Conservation (phyloP, 768 basidiomycete genomes). For the Albatrellus ellisii region DNA sequence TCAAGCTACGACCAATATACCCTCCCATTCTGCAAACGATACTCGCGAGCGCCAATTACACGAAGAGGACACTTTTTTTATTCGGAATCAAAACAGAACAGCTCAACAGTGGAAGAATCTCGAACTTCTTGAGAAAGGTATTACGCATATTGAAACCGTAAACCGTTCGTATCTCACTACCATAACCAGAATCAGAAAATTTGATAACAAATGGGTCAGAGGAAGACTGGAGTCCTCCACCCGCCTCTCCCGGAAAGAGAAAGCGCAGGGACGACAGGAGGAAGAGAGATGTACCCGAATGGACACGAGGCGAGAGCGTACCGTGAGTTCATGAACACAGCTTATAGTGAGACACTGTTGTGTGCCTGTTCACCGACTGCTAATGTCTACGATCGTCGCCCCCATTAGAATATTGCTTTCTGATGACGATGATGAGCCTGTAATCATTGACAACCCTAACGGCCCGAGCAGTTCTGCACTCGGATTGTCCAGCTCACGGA, state of each 20-base stretch:
- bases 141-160: conserved; percentile 7
- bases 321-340: conserved; percentile 8
- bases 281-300: conserved; percentile 9
- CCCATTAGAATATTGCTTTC: conserved; percentile 22
- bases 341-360: neutral
- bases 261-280: conserved; percentile 6
- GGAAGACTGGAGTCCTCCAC: conserved; percentile 4
- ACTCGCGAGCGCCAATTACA: conserved; percentile 20
- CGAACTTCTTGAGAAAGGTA: conserved; percentile 44
- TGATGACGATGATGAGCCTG: conserved; percentile 34
- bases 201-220: conserved; percentile 3
- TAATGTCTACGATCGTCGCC: neutral
- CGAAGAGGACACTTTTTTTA: conserved; percentile 59
- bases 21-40: conserved; percentile 5
- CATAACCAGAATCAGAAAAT: conserved; percentile 6
- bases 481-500: too few relatives aligned
- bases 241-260: conserved; percentile 10
- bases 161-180: neutral
- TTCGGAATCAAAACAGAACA: conserved; percentile 49
- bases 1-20: conserved; percentile 2
- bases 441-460: conserved; percentile 22
- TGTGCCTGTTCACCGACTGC: neutral
- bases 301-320: conserved; percentile 9
- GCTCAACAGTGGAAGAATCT: conserved; percentile 46
- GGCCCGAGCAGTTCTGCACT: conserved; percentile 23